These are phyloP conservation scores for Ogataea thermomethanolica DNA, from an alignment of 805 yeast species.

Conservation along the genomic window DNA sequence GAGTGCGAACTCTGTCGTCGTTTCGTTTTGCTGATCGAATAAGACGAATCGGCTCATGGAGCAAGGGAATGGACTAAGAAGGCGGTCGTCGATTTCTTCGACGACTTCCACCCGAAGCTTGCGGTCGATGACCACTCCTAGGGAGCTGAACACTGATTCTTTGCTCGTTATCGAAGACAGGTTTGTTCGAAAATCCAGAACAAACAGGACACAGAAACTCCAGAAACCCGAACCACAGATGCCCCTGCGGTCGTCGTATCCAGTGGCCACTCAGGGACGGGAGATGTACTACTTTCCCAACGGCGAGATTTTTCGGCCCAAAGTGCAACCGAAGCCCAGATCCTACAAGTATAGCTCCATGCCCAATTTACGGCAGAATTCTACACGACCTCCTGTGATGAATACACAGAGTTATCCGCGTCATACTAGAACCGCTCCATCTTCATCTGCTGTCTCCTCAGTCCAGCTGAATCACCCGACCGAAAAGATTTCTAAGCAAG, in stretches of 20 bases:
- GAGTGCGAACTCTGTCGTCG: neutral
- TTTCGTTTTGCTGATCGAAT: neutral
- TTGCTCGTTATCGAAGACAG: conserved; percentile 37
- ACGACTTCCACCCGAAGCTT: conserved; percentile 19
- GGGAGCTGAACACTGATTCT: conserved; percentile 39
- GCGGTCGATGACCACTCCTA: conserved; percentile 16
- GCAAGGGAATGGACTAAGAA: conserved; percentile 16
- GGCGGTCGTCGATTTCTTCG: conserved; percentile 36
- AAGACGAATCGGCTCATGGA: neutral
- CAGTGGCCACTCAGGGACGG: neutral
- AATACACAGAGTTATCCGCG: too few species aligned
- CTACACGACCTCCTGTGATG: too few species aligned
- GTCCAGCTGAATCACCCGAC: conserved; percentile 11
- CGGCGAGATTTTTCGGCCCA: conserved; percentile 51
- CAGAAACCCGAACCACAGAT: conserved; percentile 4
- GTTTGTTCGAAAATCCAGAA: conserved; percentile 36
- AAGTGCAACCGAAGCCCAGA: conserved; percentile 39
- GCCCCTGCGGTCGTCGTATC: neutral
- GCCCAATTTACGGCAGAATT: conserved; percentile 8
- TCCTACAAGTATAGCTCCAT: conserved; percentile 31
- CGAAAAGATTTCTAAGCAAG: conserved; percentile 5
- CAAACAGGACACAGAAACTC: neutral
- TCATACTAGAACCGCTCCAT: neutral
- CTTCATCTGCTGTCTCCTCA: neutral
- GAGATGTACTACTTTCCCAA: conserved; percentile 42